Conservation (phyloP, 495 filamentous ascomycete species). For the Tuber magnatum region DNA sequence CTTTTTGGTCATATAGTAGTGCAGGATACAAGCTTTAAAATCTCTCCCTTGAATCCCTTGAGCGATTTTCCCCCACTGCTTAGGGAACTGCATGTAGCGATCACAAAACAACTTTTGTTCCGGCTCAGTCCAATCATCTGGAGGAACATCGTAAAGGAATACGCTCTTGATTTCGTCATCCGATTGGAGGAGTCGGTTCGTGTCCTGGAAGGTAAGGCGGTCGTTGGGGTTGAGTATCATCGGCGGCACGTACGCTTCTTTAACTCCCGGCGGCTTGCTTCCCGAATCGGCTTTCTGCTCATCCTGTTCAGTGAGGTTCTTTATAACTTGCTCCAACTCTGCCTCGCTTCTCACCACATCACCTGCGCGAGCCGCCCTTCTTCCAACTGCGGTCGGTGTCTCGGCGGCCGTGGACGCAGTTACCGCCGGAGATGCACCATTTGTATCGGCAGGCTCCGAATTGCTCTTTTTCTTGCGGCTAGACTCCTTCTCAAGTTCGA, state of each 20-base stretch:
- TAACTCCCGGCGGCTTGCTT: slow-evolving; percentile 66
- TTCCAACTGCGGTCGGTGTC: slow-evolving; percentile 22
- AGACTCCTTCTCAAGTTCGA: slow-evolving; percentile 38
- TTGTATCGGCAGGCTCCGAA: slow-evolving; percentile 34
- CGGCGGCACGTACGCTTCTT: slow-evolving; percentile 76
- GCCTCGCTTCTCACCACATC: slow-evolving; percentile 42
- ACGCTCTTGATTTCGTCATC: slow-evolving; percentile 56
- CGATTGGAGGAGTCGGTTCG: slow-evolving; percentile 60
- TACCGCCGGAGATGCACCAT: slow-evolving; percentile 28
- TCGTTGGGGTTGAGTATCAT: slow-evolving; percentile 54
- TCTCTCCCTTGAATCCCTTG: slow-evolving; percentile 62
- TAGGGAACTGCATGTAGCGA: slow-evolving; percentile 70
- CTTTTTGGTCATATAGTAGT: slow-evolving; percentile 93
- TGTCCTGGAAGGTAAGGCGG: slow-evolving; percentile 61
- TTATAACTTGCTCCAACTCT: slow-evolving; percentile 40
- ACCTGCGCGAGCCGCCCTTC: slow-evolving; percentile 32
- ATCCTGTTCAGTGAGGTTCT: slow-evolving; percentile 35
- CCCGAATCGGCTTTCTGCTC: slow-evolving; percentile 47
- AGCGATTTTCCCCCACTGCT: slow-evolving; percentile 88
- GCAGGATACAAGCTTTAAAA: slow-evolving; percentile 80
- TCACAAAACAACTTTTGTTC: slow-evolving; percentile 73
- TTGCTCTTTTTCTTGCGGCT: slow-evolving; percentile 38
- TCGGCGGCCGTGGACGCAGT: slow-evolving; percentile 23
- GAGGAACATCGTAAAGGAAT: slow-evolving; percentile 66
- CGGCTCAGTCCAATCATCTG: slow-evolving; percentile 73